A percentile compares a stretch with the other conserved stretches of the same genome.
Conservation (phyloP, 2,329 filamentous ascomycete species). For the Dactylellina leptospora region DNA sequence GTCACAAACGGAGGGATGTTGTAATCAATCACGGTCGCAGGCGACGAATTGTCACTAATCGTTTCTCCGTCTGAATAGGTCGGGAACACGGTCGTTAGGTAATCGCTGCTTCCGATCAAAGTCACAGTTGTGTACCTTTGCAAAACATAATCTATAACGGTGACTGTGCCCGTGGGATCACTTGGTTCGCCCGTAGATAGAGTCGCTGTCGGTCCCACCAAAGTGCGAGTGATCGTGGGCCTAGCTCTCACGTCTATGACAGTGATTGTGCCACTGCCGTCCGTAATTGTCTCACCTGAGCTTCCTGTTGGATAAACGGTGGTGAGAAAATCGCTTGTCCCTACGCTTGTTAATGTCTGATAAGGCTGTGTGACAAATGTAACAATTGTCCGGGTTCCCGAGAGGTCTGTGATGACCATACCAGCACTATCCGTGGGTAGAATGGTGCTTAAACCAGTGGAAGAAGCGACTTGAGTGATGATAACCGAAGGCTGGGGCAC, state of each 20-base stretch:
- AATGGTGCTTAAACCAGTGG: background rate
- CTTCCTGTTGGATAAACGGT: background rate
- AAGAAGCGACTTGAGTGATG: background rate
- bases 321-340: background rate
- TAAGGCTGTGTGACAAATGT: background rate
- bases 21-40: background rate
- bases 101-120: background rate
- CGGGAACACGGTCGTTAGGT: background rate
- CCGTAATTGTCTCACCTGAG: background rate
- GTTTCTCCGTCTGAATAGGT: background rate
- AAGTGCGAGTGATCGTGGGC: background rate
- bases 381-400: background rate
- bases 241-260: background rate
- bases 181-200: too few species aligned
- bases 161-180: background rate
- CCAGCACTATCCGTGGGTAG: background rate
- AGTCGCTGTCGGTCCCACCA: background rate
- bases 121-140: background rate
- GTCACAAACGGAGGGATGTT: background rate
- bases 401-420: background rate
- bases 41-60: background rate
- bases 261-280: slow-evolving; percentile 9
- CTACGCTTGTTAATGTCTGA: background rate
- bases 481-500: background rate
- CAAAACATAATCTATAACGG: background rate